Base-by-base conservation (phyloP, 129 eudicot species). In the Centaurea solstitialis region DNA sequence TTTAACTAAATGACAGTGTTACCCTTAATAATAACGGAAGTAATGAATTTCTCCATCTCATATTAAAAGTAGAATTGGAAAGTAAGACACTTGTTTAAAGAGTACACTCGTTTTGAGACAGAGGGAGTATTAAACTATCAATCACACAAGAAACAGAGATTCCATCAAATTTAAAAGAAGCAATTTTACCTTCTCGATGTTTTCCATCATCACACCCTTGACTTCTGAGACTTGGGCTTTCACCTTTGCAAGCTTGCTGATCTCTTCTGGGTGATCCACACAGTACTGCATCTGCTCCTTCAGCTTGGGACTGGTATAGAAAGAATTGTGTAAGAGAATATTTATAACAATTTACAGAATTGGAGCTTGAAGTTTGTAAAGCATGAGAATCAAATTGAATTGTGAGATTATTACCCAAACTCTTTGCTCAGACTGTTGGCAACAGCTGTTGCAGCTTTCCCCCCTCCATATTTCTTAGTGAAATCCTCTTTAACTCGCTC, bases 401-500 rank as follows among this genome's bases (percentile, higher is more conserved):
- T n/a, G 73, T 65, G 76, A 78, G 12, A 72, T 82, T 90, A 72
- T 82, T 90, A 95, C 99, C 99, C 97, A 38, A 95, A 95, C 74
- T 95, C 99, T 84, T 85, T 95, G 88, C 86, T 92, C 41, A 95
- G 85, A 83, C 99, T 89, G 76, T 90, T 85, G 61, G 98, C 97
- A 77, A 86, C 93, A 77, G 97, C 98, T 22, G 94, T 95, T 70
- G 94, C 91, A 76, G 99, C 97, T 85, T 92, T 92, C 13, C 97
- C 99, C 23, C 99, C 99, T 50, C 94, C 89, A 78, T 94, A 95
- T 88, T 88, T 95, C 89, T 92, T 95, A 84, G 93, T 87, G 79
- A 95, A 95, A 18, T 95, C 99, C 38, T 95, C 99, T 87, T 91
- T 95, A 23, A 86, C 84, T 70, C 94, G 81, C 81, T 95, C 99